phyloP scores from a whole-genome alignment of 2,329 filamentous ascomycete genomes.

The Cucurbitaria berberidis region DNA sequence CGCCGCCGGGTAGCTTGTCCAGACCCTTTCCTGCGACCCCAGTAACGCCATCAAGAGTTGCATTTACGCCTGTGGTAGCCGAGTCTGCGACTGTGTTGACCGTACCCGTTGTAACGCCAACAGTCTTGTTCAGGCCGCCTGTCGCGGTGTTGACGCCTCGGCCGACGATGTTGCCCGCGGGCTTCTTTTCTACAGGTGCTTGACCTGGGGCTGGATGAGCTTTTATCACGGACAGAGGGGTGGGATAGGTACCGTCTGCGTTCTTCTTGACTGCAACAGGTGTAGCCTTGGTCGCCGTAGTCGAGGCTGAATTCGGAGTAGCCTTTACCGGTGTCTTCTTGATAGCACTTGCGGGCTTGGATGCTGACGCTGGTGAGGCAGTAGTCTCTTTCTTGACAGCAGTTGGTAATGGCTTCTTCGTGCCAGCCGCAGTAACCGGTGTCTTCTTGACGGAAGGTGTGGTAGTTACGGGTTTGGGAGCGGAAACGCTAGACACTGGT shows the following conservation, averaged over 20 bases:
- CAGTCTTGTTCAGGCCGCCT: constrained; percentile 44
- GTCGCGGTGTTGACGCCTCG: constrained; percentile 43
- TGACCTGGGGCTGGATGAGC: constrained; percentile 36
- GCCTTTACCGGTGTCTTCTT: constrained; percentile 16
- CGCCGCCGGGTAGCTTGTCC: constrained; percentile 42
- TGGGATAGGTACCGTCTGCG: constrained; percentile 37
- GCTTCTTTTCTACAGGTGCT: constrained; percentile 40
- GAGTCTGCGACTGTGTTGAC: constrained; percentile 48
- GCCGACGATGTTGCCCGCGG: constrained; percentile 37
- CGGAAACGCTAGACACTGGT: constrained; percentile 13
- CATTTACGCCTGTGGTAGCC: constrained; percentile 45
- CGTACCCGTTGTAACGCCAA: constrained; percentile 42
- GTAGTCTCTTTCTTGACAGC: constrained; percentile 8
- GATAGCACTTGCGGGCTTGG: constrained; percentile 17
- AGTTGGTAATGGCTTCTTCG: constrained; percentile 26
- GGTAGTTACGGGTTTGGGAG: constrained; percentile 33
- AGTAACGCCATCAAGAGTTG: constrained; percentile 47
- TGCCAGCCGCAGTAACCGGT: constrained; percentile 22
- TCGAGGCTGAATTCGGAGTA: constrained; percentile 4
- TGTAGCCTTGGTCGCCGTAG: constrained; percentile 20
- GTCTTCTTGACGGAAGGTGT: constrained; percentile 23
- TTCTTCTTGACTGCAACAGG: constrained; percentile 34
- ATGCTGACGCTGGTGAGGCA: constrained; percentile 12
- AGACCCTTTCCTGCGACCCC: constrained; percentile 48
- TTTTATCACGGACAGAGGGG: constrained; percentile 31